Evolutionary conservation across 2,329 filamentous ascomycete species (phyloP), one percentile per base, ranked within the genome.

Genomic region (Microcyclospora pomicola): DNA sequence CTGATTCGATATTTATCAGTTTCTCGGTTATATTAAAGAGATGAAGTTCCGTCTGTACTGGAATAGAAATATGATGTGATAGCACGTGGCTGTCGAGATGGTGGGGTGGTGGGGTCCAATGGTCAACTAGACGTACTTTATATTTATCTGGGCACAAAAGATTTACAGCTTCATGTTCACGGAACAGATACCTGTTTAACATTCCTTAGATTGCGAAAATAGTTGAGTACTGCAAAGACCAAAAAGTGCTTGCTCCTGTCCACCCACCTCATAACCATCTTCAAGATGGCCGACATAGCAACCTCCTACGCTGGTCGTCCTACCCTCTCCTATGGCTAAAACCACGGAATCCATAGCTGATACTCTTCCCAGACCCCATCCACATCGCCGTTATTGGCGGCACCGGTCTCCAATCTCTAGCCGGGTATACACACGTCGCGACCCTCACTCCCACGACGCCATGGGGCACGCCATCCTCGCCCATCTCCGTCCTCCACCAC

Each of bases 401-500:
- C 52, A 98, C 91, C 30, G 91, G 91, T 38, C 80, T 98, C 45
- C 77, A 81, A 59, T 78, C 84, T 50, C 80, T 98, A 49, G 80
- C 85, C 19, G 80, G 81, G 62, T 96, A 91, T 69, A 80, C 76
- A 14, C 82, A 85, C 54, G 79, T 92, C 44, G 87, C 88, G 16
- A 73, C 73, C 19, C 67, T 98, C 50, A 78, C 77, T 51, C 69
- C 83, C 39, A 61, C 68, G 30, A 98, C 91, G 9, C 91, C 91
- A 27, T 98, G 91, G 91, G 91, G 91, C 52, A 60, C 67, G 37
- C 83, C 91, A 2, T 79, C 75, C 30, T 77, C 74, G 1, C 74
- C 76, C 15, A 88, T 98, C 64, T 75, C 78, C 47, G 87, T 98
- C 64, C 78, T 95, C 54, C 78, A 87, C 60, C 88, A 95, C 71